phyloP scores from a whole-genome alignment of 176 grass and related monocot species.

The Lolium multiflorum region DNA sequence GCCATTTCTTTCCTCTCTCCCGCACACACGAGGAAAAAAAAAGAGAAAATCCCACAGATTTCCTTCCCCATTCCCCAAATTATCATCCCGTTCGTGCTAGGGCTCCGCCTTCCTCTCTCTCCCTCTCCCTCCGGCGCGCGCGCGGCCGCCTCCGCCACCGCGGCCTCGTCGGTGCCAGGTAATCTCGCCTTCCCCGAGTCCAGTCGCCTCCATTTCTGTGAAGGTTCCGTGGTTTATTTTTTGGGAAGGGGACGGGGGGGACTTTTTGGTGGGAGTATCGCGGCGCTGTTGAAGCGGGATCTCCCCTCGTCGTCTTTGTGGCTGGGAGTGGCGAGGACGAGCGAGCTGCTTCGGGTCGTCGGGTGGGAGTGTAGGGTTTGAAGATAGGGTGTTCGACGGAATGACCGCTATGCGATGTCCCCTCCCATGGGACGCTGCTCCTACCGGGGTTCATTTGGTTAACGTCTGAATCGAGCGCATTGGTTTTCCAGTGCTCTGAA shows the following conservation, averaged over 20 bases:
- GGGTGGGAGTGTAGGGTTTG: not conserved
- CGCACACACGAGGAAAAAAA: not conserved
- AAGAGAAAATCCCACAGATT: not conserved
- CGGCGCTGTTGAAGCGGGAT: not conserved
- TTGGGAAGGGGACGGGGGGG: too few relatives aligned
- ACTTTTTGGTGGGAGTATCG: not conserved
- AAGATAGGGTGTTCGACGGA: slow-evolving; percentile 28
- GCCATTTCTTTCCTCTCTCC: not conserved
- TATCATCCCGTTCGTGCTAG: not conserved
- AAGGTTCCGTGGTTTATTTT: not conserved
- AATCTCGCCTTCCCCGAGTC: not conserved
- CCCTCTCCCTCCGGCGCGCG: not conserved
- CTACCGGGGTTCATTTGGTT: not conserved
- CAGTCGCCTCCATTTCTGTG: not conserved
- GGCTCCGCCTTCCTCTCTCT: not conserved
- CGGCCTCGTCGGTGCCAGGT: not conserved
- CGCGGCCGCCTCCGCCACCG: not conserved
- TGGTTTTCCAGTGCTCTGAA: not conserved
- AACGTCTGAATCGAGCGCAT: not conserved
- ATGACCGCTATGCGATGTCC: not conserved
- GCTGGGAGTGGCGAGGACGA: not conserved
- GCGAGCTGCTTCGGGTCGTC: not conserved
- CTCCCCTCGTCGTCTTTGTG: not conserved
- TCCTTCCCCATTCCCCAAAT: not conserved
- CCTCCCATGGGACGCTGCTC: too few relatives aligned